Evolutionary conservation across 2,329 filamentous ascomycete species (phyloP).

Genomic region (Berkeleyomyces basicola): DNA sequence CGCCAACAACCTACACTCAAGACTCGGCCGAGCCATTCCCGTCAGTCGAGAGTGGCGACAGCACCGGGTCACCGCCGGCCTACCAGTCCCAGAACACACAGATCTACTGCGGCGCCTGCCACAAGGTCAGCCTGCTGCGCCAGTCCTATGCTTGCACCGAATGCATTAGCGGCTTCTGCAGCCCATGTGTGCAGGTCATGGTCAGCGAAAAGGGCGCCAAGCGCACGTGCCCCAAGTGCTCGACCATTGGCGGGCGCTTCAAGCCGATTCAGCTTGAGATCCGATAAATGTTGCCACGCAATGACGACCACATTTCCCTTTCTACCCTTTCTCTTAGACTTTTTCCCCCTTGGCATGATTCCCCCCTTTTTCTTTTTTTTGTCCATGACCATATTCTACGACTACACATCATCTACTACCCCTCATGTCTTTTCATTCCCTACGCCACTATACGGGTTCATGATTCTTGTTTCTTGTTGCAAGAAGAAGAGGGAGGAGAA

Average conservation of each 20-base stretch:
- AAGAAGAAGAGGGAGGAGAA: not conserved
- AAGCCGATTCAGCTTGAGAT: constrained; percentile 78
- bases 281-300: constrained; percentile 31
- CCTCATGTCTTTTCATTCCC: not conserved
- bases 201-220: constrained; percentile 60
- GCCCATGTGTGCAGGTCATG: constrained; percentile 68
- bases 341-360: constrained; percentile 11
- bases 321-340: constrained; percentile 11
- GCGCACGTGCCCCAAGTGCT: constrained; percentile 63
- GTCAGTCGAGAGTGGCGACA: constrained; percentile 65
- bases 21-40: constrained; percentile 66
- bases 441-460: constrained; percentile 5
- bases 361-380: constrained; percentile 7
- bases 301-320: constrained; percentile 6
- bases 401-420: not conserved
- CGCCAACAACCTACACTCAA: constrained; percentile 47
- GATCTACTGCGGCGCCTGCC: constrained; percentile 84
- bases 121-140: constrained; percentile 56
- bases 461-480: constrained; percentile 2
- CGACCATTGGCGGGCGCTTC: constrained; percentile 62
- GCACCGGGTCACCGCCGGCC: constrained; percentile 55
- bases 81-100: constrained; percentile 62
- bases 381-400: not conserved
- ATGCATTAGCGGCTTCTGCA: constrained; percentile 86
- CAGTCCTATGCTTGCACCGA: constrained; percentile 90